These are phyloP conservation scores for Protomyces gravidus DNA, from an alignment of 1,139 yeast genomes.

Conservation along the genomic window DNA sequence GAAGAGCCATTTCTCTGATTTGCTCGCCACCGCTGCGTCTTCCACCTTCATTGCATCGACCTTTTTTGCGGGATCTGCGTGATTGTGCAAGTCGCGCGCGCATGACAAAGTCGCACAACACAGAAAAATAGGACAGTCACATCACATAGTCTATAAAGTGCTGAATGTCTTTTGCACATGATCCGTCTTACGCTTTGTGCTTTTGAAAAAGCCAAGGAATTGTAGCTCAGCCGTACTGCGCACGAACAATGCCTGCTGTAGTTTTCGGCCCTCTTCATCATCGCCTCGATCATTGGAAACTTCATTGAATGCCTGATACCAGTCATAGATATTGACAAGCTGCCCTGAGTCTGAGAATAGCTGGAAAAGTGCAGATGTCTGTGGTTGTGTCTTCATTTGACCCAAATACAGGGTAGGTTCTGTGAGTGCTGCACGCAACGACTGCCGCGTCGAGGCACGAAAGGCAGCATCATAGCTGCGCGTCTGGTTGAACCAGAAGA, in stretches of 20 bases:
- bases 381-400: constrained; percentile 11
- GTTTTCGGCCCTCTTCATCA: neutral
- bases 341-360: constrained; percentile 31
- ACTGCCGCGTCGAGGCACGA: constrained; percentile 6
- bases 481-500: constrained; percentile 7
- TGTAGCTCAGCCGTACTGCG: constrained; percentile 30
- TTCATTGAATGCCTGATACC: constrained; percentile 28
- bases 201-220: constrained; percentile 30
- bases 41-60: constrained; percentile 1
- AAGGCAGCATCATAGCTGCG: constrained; percentile 9
- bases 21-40: constrained; percentile 1
- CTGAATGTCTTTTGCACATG: constrained; percentile 29
- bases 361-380: constrained; percentile 25
- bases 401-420: constrained; percentile 12
- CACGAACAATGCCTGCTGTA: constrained; percentile 26
- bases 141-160: too few relatives aligned
- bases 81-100: neutral
- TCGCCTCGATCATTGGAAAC: neutral
- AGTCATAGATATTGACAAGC: constrained; percentile 31
- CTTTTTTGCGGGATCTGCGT: neutral
- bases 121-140: too few relatives aligned
- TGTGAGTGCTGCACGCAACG: constrained; percentile 11
- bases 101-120: too few relatives aligned
- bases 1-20: constrained; percentile 33
- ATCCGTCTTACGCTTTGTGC: constrained; percentile 31